These are phyloP conservation scores for Stenocarpella maydis DNA, from an alignment of 2,329 filamentous ascomycete genomes.

Conservation along the genomic window DNA sequence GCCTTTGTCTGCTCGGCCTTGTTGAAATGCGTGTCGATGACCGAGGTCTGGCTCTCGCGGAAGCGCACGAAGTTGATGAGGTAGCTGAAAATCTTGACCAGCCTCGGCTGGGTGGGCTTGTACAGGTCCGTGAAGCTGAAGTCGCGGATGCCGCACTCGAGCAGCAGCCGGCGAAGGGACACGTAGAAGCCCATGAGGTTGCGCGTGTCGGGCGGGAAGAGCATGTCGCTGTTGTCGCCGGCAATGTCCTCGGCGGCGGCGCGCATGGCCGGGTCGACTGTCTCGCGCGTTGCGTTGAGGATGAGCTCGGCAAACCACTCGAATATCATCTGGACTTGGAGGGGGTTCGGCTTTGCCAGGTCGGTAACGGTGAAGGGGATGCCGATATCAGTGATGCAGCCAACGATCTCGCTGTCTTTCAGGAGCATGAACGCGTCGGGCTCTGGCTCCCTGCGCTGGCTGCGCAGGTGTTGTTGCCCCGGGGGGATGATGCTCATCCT, in stretches of 20 bases:
- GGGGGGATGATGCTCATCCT: slow-evolving; percentile 68
- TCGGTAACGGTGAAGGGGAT: slow-evolving; percentile 88
- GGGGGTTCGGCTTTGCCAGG: slow-evolving; percentile 90
- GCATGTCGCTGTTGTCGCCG: slow-evolving; percentile 81
- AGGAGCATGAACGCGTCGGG: slow-evolving; percentile 68
- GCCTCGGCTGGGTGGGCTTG: slow-evolving; percentile 85
- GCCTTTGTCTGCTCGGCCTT: slow-evolving; percentile 86
- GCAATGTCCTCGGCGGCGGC: slow-evolving; percentile 89
- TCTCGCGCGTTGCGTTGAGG: slow-evolving; percentile 91
- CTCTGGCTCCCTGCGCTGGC: slow-evolving; percentile 67
- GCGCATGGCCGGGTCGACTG: slow-evolving; percentile 93
- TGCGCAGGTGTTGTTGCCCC: slow-evolving; percentile 55
- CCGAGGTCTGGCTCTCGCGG: slow-evolving; percentile 86
- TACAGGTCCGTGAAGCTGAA: slow-evolving; percentile 94
- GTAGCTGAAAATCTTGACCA: slow-evolving; percentile 96
- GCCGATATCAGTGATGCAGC: slow-evolving; percentile 96
- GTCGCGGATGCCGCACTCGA: slow-evolving; percentile 90
- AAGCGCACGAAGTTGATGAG: slow-evolving; percentile 99
- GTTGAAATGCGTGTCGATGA: slow-evolving; percentile 95
- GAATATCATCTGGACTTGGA: slow-evolving; percentile 96
- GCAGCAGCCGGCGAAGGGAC: slow-evolving; percentile 78
- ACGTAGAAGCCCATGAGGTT: slow-evolving; percentile 97
- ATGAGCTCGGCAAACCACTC: slow-evolving; percentile 97
- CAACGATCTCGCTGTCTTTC: slow-evolving; percentile 83
- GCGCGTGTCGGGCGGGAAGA: slow-evolving; percentile 83